A percentile compares a stretch with the other conserved stretches of the same genome.
These are phyloP conservation scores for Hortiboletus campestris DNA, from an alignment of 768 basidiomycete genomes.

Conservation along the genomic window DNA sequence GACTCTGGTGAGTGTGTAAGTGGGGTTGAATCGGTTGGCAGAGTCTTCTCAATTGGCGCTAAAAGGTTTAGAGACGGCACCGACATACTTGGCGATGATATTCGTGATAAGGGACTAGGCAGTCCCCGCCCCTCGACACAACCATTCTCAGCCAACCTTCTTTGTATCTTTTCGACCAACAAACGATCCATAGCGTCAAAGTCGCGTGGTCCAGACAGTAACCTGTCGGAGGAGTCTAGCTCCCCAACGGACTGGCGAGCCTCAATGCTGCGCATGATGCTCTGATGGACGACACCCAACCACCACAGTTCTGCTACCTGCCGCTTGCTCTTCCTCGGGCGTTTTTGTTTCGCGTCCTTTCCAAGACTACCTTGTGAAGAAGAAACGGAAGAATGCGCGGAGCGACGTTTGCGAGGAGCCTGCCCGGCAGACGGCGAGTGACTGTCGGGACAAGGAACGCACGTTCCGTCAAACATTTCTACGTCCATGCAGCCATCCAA, in stretches of 20 bases:
- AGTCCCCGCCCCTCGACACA: slow-evolving; percentile 22
- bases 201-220: slow-evolving; percentile 1
- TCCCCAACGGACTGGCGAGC: slow-evolving; percentile 4
- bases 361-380: slow-evolving; percentile 17
- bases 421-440: not conserved
- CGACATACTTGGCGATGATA: slow-evolving; percentile 25
- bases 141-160: slow-evolving; percentile 32
- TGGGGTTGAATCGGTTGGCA: not conserved
- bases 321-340: slow-evolving; percentile 30
- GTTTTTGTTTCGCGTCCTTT: slow-evolving; percentile 28
- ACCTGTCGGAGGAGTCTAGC: slow-evolving; percentile 3
- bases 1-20: not conserved
- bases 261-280: slow-evolving; percentile 28
- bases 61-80: slow-evolving; percentile 20
- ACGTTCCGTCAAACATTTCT: slow-evolving; percentile 30
- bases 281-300: slow-evolving; percentile 37
- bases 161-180: slow-evolving; percentile 34
- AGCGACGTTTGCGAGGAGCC: slow-evolving; percentile 32
- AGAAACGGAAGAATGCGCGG: slow-evolving; percentile 31
- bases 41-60: slow-evolving; percentile 8
- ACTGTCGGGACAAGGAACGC: not conserved
- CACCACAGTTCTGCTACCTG: slow-evolving; percentile 37
- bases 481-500: slow-evolving; percentile 23
- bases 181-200: slow-evolving; percentile 32
- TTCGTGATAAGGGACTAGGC: slow-evolving; percentile 21